Conservation (phyloP, 225 moss, liverwort and hornwort genomes). For the Polytrichum commune region DNA sequence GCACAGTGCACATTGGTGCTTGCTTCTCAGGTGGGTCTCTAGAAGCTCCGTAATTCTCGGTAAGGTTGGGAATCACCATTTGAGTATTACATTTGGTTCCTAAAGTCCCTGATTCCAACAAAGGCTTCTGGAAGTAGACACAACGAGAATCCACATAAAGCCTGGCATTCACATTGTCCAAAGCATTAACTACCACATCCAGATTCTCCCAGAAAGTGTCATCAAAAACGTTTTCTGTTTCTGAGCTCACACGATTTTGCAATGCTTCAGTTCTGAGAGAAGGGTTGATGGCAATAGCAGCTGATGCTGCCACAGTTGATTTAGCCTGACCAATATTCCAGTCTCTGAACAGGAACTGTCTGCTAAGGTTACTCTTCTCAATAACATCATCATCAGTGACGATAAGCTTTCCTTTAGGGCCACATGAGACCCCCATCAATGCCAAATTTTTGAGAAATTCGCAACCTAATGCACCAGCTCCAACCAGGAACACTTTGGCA, state of each 20-base stretch:
- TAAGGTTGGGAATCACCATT: constrained; percentile 91
- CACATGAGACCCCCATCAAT: constrained; percentile 84
- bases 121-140: constrained; percentile 93
- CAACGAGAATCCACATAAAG: constrained; percentile 96
- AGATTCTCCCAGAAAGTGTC: constrained; percentile 88
- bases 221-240: constrained; percentile 86
- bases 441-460: constrained; percentile 95
- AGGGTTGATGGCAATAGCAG: constrained; percentile 74
- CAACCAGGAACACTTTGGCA: constrained; percentile 79
- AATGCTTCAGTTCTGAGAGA: constrained; percentile 75
- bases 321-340: constrained; percentile 99
- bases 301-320: constrained; percentile 83
- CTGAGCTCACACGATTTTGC: constrained; percentile 84
- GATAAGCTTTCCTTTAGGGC: constrained; percentile 65
- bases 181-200: constrained; percentile 75
- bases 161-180: constrained; percentile 94
- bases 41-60: constrained; percentile 96
- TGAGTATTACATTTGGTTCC: constrained; percentile 99
- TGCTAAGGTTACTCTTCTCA: constrained; percentile 96
- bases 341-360: constrained; percentile 93
- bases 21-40: constrained; percentile 94
- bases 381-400: constrained; percentile 95
- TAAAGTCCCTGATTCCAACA: constrained; percentile 92
- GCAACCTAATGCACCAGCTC: constrained; percentile 88
- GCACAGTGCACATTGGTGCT: constrained; percentile 98